phyloP scores from a whole-genome alignment of 495 filamentous ascomycete genomes.

The Penicillium crystallinum region DNA sequence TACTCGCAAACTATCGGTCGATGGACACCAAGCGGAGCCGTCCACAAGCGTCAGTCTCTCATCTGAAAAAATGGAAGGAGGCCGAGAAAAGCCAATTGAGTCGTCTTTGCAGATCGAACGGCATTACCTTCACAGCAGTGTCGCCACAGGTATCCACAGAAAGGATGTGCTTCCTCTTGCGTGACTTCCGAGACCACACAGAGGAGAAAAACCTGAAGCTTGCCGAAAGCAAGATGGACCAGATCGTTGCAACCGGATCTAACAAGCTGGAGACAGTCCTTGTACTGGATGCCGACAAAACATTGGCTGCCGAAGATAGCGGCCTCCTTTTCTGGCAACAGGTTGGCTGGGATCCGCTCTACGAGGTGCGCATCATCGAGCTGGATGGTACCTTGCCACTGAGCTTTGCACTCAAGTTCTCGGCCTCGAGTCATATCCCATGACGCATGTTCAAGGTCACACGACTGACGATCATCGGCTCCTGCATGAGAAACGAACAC shows the following conservation, averaged over 20 bases:
- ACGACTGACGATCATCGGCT: conserved; percentile 48
- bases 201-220: conserved; percentile 35
- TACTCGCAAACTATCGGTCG: conserved; percentile 30
- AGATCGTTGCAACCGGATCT: conserved; percentile 17
- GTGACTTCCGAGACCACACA: conserved; percentile 37
- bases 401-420: conserved; percentile 45
- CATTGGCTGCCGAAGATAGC: conserved; percentile 50
- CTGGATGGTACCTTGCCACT: conserved; percentile 52
- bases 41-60: conserved; percentile 24
- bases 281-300: conserved; percentile 56
- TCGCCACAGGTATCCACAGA: background rate
- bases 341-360: conserved; percentile 38
- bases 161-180: conserved; percentile 25
- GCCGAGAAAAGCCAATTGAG: conserved; percentile 46
- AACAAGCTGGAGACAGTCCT: conserved; percentile 39
- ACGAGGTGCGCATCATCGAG: conserved; percentile 45
- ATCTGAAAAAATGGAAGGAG: conserved; percentile 51
- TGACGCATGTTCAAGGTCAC: conserved; percentile 52
- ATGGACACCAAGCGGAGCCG: conserved; percentile 40
- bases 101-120: conserved; percentile 40
- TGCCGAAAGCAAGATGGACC: conserved; percentile 37
- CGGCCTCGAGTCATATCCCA: conserved; percentile 48
- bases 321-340: conserved; percentile 50
- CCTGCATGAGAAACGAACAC: conserved; percentile 42
- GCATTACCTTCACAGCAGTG: conserved; percentile 44